Base-by-base conservation (phyloP, 208 protist genomes). In the Balamuthia mandrillaris region DNA sequence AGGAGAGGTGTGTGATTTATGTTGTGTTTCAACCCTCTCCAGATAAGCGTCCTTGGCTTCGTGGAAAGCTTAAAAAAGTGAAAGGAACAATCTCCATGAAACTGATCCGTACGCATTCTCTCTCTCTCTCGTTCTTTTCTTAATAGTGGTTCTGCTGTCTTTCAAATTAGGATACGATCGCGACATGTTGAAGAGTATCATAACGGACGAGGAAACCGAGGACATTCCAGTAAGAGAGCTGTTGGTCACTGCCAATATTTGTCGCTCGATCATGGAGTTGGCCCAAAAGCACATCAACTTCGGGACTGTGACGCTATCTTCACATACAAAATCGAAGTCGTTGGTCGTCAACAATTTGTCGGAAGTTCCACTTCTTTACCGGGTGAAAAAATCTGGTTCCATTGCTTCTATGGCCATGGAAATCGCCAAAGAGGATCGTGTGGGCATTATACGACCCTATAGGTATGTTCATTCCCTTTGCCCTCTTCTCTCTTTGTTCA, bases 201-300 rank as follows among this genome's bases (percentile, higher is more conserved):
- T n/a, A n/a, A n/a, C n/a, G n/a, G n/a, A n/a, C n/a, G n/a, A n/a
- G n/a, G n/a, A n/a, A n/a, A n/a, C n/a, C n/a, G 24, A 35, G 37
- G 52, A 29, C 42, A 81, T 81, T 24, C 74, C 74, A 27, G 37
- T 51, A 21, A 31, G 74, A 10, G 74, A 81, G 5, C 49, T 81
- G 51, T 24, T 83, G 61, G 86, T 89, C 7, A 58, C 24, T 1
- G 81, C 85, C 7, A 93, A 92, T 31, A 79, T 87, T 14, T 92
- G 90, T 60, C 63, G 47, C 39, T 92, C 89, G 21, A 54, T 63
- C 2, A 88, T 93, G 79, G 83, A 90, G 51, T 24, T 94, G 12
- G 90, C 72, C 21, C 91, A 93, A 63, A 86, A 84, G 54, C 79
- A 89, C 66, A 92, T 94, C 33, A 93, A 94, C 63, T 94, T 94